phyloP scores from a whole-genome alignment of 345 rosid genomes.

The Eucalyptus dawsonii region DNA sequence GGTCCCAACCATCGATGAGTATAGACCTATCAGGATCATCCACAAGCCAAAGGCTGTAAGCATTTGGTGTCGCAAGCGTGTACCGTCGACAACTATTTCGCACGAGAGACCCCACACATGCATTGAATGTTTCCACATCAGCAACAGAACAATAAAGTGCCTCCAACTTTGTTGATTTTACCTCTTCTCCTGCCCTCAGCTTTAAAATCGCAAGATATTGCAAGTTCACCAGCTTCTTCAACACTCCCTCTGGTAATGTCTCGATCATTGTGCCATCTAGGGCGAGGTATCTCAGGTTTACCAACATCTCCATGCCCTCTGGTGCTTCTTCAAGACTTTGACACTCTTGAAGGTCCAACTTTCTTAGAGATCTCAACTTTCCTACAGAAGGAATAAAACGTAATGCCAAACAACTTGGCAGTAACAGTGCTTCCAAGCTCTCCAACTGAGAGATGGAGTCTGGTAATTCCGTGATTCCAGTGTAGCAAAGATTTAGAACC shows the following conservation, averaged over 20 bases:
- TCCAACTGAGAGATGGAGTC: too few relatives aligned
- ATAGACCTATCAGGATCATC: neutral
- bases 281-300: neutral
- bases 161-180: neutral
- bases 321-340: neutral
- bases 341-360: too few relatives aligned
- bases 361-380: too few relatives aligned
- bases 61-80: neutral
- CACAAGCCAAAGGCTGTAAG: neutral
- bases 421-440: too few relatives aligned
- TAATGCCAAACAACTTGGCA: too few relatives aligned
- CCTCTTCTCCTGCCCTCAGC: neutral
- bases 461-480: too few relatives aligned
- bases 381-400: too few relatives aligned
- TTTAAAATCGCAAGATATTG: neutral
- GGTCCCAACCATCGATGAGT: neutral
- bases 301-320: neutral
- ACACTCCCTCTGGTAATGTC: neutral
- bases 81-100: neutral
- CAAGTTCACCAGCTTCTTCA: neutral
- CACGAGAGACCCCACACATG: neutral
- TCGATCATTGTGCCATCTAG: neutral
- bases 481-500: too few relatives aligned
- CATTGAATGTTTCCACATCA: neutral
- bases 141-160: neutral